Evolutionary conservation across 1,284 basidiomycete species (phyloP).

Genomic region (Tetrapyrgos nigripes): DNA sequence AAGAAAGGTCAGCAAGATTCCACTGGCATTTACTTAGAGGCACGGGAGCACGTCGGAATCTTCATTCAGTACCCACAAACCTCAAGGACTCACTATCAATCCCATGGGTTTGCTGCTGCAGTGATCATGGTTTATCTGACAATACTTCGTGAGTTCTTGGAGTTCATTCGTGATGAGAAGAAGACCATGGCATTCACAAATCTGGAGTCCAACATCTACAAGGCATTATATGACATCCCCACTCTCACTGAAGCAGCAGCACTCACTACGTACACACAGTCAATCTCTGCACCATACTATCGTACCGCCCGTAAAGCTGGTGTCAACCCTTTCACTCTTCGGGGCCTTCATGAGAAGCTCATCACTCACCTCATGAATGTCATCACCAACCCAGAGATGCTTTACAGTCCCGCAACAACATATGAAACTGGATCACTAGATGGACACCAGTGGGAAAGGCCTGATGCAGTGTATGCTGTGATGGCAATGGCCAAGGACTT

Average conservation of each 20-base stretch:
- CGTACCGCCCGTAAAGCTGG: constrained; percentile 15
- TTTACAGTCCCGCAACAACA: constrained; percentile 15
- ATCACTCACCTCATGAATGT: constrained; percentile 19
- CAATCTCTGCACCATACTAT: constrained; percentile 38
- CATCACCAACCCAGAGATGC: constrained; percentile 24
- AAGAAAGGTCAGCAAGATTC: constrained; percentile 15
- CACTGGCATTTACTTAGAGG: constrained; percentile 5
- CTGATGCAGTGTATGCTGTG: constrained; percentile 25
- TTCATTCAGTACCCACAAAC: constrained; percentile 27
- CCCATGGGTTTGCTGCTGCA: constrained; percentile 27
- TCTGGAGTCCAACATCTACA: constrained; percentile 28
- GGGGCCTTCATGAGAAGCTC: constrained; percentile 8
- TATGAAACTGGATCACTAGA: constrained; percentile 23
- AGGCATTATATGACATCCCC: constrained; percentile 27
- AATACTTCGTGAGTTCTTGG: constrained; percentile 27
- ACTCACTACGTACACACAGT: constrained; percentile 36
- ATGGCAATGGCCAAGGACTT: constrained; percentile 8
- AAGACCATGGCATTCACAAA: constrained; percentile 21
- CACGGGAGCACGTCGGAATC: constrained; percentile 3
- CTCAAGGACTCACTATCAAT: constrained; percentile 32
- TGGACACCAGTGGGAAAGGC: constrained; percentile 29
- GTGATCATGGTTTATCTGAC: constrained; percentile 24
- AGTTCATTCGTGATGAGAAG: constrained; percentile 28
- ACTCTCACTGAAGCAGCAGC: constrained; percentile 41
- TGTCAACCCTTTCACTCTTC: not conserved